Conservation (phyloP, 371 early-diverging fungal genomes). For the Batkoa obscura region DNA sequence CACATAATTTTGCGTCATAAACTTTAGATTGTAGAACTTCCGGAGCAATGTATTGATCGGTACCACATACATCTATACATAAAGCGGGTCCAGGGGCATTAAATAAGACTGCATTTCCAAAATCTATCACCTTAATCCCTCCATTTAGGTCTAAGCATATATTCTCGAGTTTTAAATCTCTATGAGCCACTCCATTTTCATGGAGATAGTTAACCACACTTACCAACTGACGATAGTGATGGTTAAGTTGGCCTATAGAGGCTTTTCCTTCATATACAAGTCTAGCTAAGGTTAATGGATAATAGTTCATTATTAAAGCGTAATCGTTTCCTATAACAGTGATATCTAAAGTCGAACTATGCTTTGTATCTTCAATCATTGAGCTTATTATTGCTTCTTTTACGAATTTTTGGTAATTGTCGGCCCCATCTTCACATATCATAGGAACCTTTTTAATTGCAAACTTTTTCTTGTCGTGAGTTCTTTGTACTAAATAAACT, state of each 20-base stretch:
- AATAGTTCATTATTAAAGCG: not conserved
- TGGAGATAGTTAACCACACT: conserved; percentile 44
- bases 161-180: conserved; percentile 82
- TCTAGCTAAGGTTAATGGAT: not conserved
- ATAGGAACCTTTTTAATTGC: too few relatives aligned
- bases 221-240: not conserved
- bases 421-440: too few relatives aligned
- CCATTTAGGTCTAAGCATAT: conserved; percentile 43
- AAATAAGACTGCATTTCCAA: conserved; percentile 30
- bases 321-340: not conserved
- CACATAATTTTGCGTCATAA: not conserved
- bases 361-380: not conserved
- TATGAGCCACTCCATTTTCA: conserved; percentile 57
- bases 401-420: conserved; percentile 1
- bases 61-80: not conserved
- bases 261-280: not conserved
- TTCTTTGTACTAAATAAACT: too few relatives aligned
- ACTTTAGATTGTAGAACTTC: not conserved
- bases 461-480: too few relatives aligned
- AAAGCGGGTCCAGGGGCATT: not conserved
- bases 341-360: not conserved
- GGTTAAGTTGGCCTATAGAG: not conserved
- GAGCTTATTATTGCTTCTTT: not conserved
- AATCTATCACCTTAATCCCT: conserved; percentile 76
- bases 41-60: not conserved